phyloP scores from a whole-genome alignment of 345 rosid species.

The Diplotaxis tenuifolia region DNA sequence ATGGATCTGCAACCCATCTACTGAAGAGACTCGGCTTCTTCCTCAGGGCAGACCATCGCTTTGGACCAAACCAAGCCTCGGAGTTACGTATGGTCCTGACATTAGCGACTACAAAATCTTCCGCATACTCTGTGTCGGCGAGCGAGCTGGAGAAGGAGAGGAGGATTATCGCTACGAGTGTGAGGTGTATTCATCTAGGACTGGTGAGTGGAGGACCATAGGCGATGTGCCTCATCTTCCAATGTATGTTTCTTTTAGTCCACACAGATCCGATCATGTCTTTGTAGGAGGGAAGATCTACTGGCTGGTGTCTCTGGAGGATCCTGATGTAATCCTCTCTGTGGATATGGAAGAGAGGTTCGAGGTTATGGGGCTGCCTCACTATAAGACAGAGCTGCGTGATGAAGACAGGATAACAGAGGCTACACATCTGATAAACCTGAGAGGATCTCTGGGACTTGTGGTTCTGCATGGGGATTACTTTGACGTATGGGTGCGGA shows the following conservation, averaged over 20 bases:
- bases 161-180: not conserved
- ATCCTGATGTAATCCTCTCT: conserved; percentile 2
- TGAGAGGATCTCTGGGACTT: not conserved
- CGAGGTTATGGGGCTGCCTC: not conserved
- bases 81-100: conserved; percentile 37
- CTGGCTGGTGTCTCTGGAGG: conserved; percentile 33
- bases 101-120: conserved; percentile 37
- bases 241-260: not conserved
- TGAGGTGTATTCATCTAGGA: conserved; percentile 41
- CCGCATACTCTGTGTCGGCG: conserved; percentile 23
- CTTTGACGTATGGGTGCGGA: not conserved
- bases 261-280: conserved; percentile 18
- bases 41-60: conserved; percentile 8
- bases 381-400: not conserved
- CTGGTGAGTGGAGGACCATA: conserved; percentile 35
- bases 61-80: conserved; percentile 21
- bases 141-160: not conserved
- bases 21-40: not conserved
- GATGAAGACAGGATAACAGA: not conserved
- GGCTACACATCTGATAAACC: not conserved
- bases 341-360: conserved; percentile 19
- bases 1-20: not conserved
- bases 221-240: conserved; percentile 35
- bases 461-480: not conserved
- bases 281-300: conserved; percentile 30